These are phyloP conservation scores for Calonectria henricotiae DNA, from an alignment of 2,329 filamentous ascomycete genomes.

Conservation along the genomic window DNA sequence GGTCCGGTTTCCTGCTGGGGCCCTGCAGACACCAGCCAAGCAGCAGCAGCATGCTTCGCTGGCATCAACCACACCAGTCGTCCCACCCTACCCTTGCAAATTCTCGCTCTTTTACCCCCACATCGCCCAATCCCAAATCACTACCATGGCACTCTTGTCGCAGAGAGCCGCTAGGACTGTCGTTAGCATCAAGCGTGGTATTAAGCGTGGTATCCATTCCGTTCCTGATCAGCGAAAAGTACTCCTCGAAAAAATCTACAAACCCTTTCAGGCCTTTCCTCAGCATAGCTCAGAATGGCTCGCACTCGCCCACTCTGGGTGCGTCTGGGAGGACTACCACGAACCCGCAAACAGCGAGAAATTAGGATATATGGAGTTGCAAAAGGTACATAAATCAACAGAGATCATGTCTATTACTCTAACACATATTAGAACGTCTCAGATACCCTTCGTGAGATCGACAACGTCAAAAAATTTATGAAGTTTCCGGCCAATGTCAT, in stretches of 20 bases:
- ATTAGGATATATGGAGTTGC: constrained; percentile 5
- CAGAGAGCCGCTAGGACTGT: too few relatives aligned
- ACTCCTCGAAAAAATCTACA: constrained; percentile 20
- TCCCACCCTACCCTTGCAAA: too few relatives aligned
- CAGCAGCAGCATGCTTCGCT: constrained; percentile 43
- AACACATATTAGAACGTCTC: background rate
- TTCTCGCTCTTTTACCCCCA: too few relatives aligned
- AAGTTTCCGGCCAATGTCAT: background rate
- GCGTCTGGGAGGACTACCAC: constrained; percentile 23
- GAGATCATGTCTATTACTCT: background rate
- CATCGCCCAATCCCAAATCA: too few relatives aligned
- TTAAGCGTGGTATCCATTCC: too few relatives aligned
- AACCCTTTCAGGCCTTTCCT: constrained; percentile 2
- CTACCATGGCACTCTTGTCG: too few relatives aligned
- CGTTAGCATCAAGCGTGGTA: too few relatives aligned
- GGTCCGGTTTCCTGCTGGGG: constrained; percentile 17
- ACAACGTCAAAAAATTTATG: constrained; percentile 4
- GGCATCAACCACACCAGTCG: constrained; percentile 38
- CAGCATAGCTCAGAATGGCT: background rate
- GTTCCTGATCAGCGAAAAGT: background rate
- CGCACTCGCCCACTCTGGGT: constrained; percentile 9
- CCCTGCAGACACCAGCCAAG: constrained; percentile 35
- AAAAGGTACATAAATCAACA: background rate
- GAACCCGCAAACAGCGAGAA: background rate
- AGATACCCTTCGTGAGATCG: constrained; percentile 17